phyloP scores from a whole-genome alignment of 2,329 filamentous ascomycete genomes.

The Aspergillus vadensis region DNA sequence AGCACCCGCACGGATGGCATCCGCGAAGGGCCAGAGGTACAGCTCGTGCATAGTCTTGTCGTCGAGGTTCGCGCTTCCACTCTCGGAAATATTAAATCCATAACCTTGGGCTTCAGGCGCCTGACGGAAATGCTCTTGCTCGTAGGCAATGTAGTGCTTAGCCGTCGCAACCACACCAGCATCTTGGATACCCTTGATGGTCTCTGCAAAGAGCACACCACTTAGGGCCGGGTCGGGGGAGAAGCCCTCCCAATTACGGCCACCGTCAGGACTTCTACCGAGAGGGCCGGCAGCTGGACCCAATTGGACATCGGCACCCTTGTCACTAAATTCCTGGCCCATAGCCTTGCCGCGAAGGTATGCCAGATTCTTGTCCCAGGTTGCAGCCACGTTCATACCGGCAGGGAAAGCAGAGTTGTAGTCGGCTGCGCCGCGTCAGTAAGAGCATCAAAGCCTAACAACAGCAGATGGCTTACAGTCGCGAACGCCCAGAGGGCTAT shows the following conservation, averaged over 20 bases:
- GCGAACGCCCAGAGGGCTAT: slow-evolving; percentile 79
- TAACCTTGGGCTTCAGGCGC: slow-evolving; percentile 58
- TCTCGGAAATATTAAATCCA: slow-evolving; percentile 65
- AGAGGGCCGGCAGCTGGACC: slow-evolving; percentile 77
- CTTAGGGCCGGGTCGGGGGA: slow-evolving; percentile 75
- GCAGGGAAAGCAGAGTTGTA: slow-evolving; percentile 80
- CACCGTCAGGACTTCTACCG: slow-evolving; percentile 67
- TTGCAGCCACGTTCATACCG: slow-evolving; percentile 78
- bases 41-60: slow-evolving; percentile 66
- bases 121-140: slow-evolving; percentile 74
- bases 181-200: slow-evolving; percentile 77
- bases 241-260: slow-evolving; percentile 68
- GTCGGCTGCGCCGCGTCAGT: slow-evolving; percentile 54
- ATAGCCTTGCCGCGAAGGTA: slow-evolving; percentile 70
- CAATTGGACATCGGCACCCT: slow-evolving; percentile 73
- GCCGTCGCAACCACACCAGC: slow-evolving; percentile 80
- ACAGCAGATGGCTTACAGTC: slow-evolving; percentile 49
- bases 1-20: slow-evolving; percentile 67
- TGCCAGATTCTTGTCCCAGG: slow-evolving; percentile 74
- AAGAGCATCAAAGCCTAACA: not conserved
- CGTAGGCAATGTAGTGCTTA: slow-evolving; percentile 74
- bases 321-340: slow-evolving; percentile 72
- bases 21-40: slow-evolving; percentile 69
- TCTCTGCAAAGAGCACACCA: slow-evolving; percentile 70
- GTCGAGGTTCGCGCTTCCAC: slow-evolving; percentile 62